phyloP scores from a whole-genome alignment of 176 grass and related monocot genomes.

The Avena atlantica region DNA sequence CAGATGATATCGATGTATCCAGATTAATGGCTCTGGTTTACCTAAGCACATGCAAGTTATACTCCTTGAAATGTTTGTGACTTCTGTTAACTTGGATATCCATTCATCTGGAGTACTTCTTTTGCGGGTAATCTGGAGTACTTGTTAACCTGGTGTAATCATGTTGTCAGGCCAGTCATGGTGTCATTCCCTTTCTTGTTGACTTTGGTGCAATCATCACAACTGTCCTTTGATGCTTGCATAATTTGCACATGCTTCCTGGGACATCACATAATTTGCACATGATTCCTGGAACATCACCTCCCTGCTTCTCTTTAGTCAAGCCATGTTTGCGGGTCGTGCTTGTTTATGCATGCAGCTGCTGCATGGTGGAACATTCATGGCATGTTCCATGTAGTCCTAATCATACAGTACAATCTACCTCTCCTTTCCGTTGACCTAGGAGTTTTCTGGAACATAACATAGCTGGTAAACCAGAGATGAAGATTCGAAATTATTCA shows the following conservation, averaged over 20 bases:
- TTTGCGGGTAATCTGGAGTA: background rate
- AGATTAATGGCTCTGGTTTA: background rate
- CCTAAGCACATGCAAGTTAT: background rate
- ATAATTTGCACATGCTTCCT: conserved; percentile 25
- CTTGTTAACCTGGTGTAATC: background rate
- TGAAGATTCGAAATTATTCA: background rate
- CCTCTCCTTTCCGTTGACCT: conserved; percentile 27
- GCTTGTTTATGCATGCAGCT: conserved; percentile 22
- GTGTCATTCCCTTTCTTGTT: conserved; percentile 19
- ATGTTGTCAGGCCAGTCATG: background rate
- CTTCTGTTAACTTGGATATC: background rate
- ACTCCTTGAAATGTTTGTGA: background rate
- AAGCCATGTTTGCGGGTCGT: conserved; percentile 3
- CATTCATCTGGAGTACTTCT: background rate
- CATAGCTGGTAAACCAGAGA: background rate
- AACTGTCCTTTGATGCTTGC: background rate
- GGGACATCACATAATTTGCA: no score
- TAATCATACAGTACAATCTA: conserved; percentile 30
- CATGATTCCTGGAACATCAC: no score
- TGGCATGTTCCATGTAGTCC: conserved; percentile 18
- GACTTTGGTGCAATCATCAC: conserved; percentile 21
- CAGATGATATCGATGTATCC: background rate
- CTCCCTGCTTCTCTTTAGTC: no score
- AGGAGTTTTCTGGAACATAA: background rate
- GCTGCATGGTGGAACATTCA: conserved; percentile 42